Evolutionary conservation across 345 rosid species (phyloP), one percentile per base, ranked within the genome.

Genomic region (Erucastrum elatum): DNA sequence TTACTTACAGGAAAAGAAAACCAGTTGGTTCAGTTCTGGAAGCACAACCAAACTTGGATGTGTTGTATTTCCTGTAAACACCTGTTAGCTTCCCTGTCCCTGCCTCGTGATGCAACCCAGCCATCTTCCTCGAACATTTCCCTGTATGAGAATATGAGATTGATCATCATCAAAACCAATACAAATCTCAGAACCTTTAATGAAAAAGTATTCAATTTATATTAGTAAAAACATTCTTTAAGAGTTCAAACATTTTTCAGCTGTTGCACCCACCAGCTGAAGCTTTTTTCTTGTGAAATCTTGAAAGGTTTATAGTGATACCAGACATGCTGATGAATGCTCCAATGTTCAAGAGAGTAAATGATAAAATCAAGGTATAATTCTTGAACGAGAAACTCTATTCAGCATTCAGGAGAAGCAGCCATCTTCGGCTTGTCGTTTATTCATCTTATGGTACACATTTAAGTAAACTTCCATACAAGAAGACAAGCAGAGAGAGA

Each of bases 301-400:
- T 76, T 25, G 61, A 75, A 77, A 95, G 99, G 89, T 95, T 95
- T 81, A 91, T 95, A 96, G 94, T 95, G 74, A 95, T 95, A 87
- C 98, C 98, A 13, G 99, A 95, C 83, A 95, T 95, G 94, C 86
- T 93, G 73, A 95, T 93, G 88, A 88, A 93, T 60, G 97, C 99
- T 77, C 98, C 99, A 26, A 91, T 95, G 98, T 95, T 93, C 86
- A 91, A 93, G 86, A 87, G 88, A 8, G 81, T 87, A 64, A 97
- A 93, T 84, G 89, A 88, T 62, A 91, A 85, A 84, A 86, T 88
- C 84, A 95, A 93, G 94, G 96, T 87, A 81, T 65, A 11, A 17
- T 66, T 73, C 71, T 64, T 49, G 13, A 44, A 60, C 16, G n/a
- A n/a, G n/a, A n/a, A n/a, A n/a, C n/a, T n/a, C n/a, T n/a, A 33